Conservation (phyloP, 2,329 filamentous ascomycete species). For the Onygenales sp. region DNA sequence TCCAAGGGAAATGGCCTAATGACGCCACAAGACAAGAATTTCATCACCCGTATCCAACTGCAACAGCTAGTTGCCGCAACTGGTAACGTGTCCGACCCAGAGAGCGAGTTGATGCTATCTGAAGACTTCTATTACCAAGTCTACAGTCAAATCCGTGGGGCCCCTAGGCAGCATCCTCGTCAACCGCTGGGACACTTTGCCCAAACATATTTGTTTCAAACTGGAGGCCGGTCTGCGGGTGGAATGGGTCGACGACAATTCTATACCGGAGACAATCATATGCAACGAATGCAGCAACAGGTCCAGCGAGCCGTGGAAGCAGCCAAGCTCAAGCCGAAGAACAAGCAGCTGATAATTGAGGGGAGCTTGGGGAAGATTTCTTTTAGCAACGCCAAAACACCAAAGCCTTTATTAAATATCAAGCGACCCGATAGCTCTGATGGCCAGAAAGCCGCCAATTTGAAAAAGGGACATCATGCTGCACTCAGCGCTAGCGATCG, state of each 20-base stretch:
- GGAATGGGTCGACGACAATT: slow-evolving; percentile 58
- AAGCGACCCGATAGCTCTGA: slow-evolving; percentile 69
- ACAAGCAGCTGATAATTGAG: slow-evolving; percentile 91
- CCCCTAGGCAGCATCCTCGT: slow-evolving; percentile 79
- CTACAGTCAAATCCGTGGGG: slow-evolving; percentile 84
- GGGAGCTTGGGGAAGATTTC: slow-evolving; percentile 96
- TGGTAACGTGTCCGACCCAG: slow-evolving; percentile 72
- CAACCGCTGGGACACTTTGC: slow-evolving; percentile 94
- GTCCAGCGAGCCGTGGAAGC: slow-evolving; percentile 95
- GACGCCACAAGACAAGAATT: slow-evolving; percentile 99
- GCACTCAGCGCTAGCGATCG: slow-evolving; percentile 58
- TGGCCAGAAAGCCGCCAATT: slow-evolving; percentile 40
- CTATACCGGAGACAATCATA: slow-evolving; percentile 85
- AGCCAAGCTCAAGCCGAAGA: slow-evolving; percentile 95
- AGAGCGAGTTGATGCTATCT: slow-evolving; percentile 67
- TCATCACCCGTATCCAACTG: slow-evolving; percentile 93
- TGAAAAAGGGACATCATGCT: slow-evolving; percentile 36
- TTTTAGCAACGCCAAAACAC: slow-evolving; percentile 97
- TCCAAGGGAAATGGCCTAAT: slow-evolving; percentile 94
- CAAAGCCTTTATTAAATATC: slow-evolving; percentile 88
- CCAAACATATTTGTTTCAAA: slow-evolving; percentile 95
- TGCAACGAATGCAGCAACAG: slow-evolving; percentile 98
- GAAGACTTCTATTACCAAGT: slow-evolving; percentile 99
- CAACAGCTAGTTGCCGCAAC: slow-evolving; percentile 92
- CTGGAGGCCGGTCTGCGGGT: slow-evolving; percentile 69